Evolutionary conservation across 2,329 filamentous ascomycete genomes (phyloP).

Genomic region (Exserohilum rostratum): DNA sequence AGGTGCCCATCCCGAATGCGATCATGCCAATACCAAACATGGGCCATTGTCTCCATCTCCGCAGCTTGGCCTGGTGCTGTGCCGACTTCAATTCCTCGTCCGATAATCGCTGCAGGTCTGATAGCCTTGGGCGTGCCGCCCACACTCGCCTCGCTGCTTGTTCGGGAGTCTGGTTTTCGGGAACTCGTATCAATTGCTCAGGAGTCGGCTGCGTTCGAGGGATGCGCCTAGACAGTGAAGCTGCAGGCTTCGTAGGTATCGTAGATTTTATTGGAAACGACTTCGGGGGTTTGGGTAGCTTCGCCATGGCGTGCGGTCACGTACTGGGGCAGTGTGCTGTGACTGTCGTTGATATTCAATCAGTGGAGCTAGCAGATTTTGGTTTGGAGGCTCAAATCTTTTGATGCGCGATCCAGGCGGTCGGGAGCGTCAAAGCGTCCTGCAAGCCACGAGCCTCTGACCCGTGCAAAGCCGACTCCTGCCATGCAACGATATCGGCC

Average conservation of each 20-base stretch:
- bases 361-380: slow-evolving; percentile 17
- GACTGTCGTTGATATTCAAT: slow-evolving; percentile 23
- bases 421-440: slow-evolving; percentile 23
- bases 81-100: slow-evolving; percentile 36
- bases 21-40: slow-evolving; percentile 41
- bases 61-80: slow-evolving; percentile 35
- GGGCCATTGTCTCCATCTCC: slow-evolving; percentile 40
- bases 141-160: slow-evolving; percentile 30
- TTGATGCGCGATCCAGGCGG: slow-evolving; percentile 19
- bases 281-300: slow-evolving; percentile 39
- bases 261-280: slow-evolving; percentile 26
- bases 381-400: slow-evolving; percentile 20
- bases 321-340: slow-evolving; percentile 5
- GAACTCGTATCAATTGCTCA: slow-evolving; percentile 18
- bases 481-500: slow-evolving; percentile 39
- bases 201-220: slow-evolving; percentile 17
- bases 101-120: slow-evolving; percentile 33
- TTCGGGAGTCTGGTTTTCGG: slow-evolving; percentile 21
- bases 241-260: slow-evolving; percentile 25
- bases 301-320: slow-evolving; percentile 36
- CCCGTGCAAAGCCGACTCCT: slow-evolving; percentile 35
- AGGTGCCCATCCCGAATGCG: slow-evolving; percentile 51
- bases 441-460: slow-evolving; percentile 21
- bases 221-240: slow-evolving; percentile 24
- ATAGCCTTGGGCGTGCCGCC: slow-evolving; percentile 31